Conservation (phyloP, 2,329 filamentous ascomycete genomes). For the Gnomoniopsis smithogilvyi region DNA sequence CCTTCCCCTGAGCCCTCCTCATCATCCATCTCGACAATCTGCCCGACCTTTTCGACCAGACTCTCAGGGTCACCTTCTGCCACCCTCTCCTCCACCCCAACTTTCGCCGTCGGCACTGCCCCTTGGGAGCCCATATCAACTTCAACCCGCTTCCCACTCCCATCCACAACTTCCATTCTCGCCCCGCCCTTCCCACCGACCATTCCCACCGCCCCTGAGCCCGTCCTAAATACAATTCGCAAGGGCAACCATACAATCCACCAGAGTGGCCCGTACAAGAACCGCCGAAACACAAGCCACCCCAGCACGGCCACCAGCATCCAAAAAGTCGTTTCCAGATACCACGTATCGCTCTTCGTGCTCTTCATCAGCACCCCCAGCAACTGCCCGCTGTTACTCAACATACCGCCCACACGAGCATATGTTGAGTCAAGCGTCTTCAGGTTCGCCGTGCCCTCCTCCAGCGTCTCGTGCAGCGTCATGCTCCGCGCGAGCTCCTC, state of each 20-base stretch:
- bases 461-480: conserved; percentile 86
- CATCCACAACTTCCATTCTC: conserved; percentile 24
- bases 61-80: conserved; percentile 32
- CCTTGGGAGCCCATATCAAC: conserved; percentile 33
- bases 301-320: conserved; percentile 71
- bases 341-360: conserved; percentile 98
- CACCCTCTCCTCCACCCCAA: conserved; percentile 28
- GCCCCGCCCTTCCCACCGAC: conserved; percentile 35
- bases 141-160: conserved; percentile 20
- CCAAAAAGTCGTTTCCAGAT: conserved; percentile 86
- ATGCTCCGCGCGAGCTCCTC: conserved; percentile 80
- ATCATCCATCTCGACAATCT: conserved; percentile 41
- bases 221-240: conserved; percentile 61
- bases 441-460: conserved; percentile 80
- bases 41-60: conserved; percentile 52
- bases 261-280: conserved; percentile 86
- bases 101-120: conserved; percentile 49
- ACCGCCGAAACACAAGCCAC: conserved; percentile 83
- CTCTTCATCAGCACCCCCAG: conserved; percentile 77
- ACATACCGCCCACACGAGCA: conserved; percentile 70
- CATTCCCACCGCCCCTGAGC: conserved; percentile 48
- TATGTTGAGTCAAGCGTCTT: conserved; percentile 78
- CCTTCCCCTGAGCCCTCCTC: conserved; percentile 10
- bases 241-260: conserved; percentile 84
- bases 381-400: conserved; percentile 71